Evolutionary conservation across 371 early-diverging fungal genomes (phyloP).

Genomic region (Rhizomucor miehei): DNA sequence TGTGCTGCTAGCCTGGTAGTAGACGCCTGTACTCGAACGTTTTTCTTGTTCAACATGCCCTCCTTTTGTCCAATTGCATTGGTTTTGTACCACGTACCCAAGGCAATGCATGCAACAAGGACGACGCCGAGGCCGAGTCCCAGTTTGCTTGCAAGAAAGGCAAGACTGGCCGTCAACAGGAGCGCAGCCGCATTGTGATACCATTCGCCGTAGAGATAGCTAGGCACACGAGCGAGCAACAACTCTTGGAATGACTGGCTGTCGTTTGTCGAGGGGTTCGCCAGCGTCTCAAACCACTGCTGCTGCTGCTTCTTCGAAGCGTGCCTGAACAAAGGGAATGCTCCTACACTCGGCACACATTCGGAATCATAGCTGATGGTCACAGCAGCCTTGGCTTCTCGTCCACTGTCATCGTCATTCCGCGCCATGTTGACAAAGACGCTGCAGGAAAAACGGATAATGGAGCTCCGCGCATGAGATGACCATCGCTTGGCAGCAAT

Average conservation of each 20-base stretch:
- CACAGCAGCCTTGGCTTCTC: too few relatives aligned
- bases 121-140: slow-evolving; percentile 44
- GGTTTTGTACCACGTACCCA: slow-evolving; percentile 27
- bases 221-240: slow-evolving; percentile 3
- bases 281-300: too few relatives aligned
- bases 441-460: too few relatives aligned
- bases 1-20: slow-evolving; percentile 61
- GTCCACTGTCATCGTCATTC: too few relatives aligned
- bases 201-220: slow-evolving; percentile 28
- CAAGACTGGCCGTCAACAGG: slow-evolving; percentile 26
- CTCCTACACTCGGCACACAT: slow-evolving; percentile 8
- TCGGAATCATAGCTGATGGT: not conserved
- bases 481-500: too few relatives aligned
- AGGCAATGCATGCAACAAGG: slow-evolving; percentile 34
- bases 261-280: not conserved
- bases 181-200: slow-evolving; percentile 31
- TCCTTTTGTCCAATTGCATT: slow-evolving; percentile 2
- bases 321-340: slow-evolving; percentile 3
- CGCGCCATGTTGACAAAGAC: too few relatives aligned
- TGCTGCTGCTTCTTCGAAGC: too few relatives aligned
- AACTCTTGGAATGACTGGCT: not conserved
- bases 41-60: not conserved
- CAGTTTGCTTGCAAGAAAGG: slow-evolving; percentile 31
- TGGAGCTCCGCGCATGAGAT: too few relatives aligned
- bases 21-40: slow-evolving; percentile 47